Percentiles rank a stretch among this genome's conserved stretches.
Evolutionary conservation across 2,329 filamentous ascomycete species (phyloP).

Genomic region (Cladosporium cucumerinum): DNA sequence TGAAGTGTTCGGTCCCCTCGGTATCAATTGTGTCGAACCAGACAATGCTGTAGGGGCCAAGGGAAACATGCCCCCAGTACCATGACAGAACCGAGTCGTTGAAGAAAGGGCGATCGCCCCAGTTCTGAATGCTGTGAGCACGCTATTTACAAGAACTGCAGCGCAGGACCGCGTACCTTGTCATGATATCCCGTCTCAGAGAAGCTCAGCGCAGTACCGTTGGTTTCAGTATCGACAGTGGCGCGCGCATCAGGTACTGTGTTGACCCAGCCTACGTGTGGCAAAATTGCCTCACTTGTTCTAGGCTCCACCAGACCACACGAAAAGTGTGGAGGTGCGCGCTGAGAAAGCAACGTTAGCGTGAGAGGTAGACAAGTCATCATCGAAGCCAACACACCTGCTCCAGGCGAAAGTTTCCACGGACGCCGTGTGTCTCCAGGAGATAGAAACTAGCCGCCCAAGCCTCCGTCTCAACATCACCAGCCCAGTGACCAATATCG

Average conservation of each 20-base stretch:
- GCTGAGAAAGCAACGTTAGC: background rate
- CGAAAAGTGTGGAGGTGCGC: background rate
- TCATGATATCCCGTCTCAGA: slow-evolving; percentile 46
- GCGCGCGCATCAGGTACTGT: slow-evolving; percentile 18
- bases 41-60: slow-evolving; percentile 44
- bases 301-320: background rate
- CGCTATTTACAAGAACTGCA: background rate
- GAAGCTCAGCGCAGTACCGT: slow-evolving; percentile 35
- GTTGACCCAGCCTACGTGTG: background rate
- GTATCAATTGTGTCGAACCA: slow-evolving; percentile 38
- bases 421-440: background rate
- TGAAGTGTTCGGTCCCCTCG: background rate
- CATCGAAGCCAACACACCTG: background rate
- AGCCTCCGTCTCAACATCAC: background rate
- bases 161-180: slow-evolving; percentile 25
- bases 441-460: background rate
- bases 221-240: slow-evolving; percentile 31
- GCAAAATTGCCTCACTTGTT: background rate
- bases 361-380: background rate
- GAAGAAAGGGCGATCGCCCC: slow-evolving; percentile 39
- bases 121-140: slow-evolving; percentile 34
- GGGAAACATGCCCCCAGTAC: slow-evolving; percentile 46
- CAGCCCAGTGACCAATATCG: background rate
- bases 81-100: background rate
- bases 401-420: background rate